Percentiles rank a stretch among this genome's conserved stretches.
These are phyloP conservation scores for Botryotinia globosa DNA, from an alignment of 2,329 filamentous ascomycete genomes.

Conservation along the genomic window DNA sequence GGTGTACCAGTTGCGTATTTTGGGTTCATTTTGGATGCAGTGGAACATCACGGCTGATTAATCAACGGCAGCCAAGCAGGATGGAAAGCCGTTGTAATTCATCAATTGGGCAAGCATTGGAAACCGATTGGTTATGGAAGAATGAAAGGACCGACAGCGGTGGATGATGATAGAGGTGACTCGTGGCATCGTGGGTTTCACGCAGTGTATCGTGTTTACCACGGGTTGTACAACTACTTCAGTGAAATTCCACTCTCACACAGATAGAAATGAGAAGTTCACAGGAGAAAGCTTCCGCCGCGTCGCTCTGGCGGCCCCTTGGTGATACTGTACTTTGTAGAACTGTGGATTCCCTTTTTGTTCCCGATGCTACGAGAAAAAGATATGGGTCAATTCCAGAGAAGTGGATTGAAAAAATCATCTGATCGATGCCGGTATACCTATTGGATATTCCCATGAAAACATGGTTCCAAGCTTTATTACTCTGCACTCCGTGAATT, in stretches of 20 bases:
- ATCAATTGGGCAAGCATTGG: not conserved
- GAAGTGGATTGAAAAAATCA: conserved; percentile 10
- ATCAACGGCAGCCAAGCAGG: conserved; percentile 19
- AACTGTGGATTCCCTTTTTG: conserved; percentile 9
- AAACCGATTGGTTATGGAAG: conserved; percentile 6
- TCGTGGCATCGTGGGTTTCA: conserved; percentile 20
- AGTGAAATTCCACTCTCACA: conserved; percentile 9
- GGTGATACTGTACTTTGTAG: conserved; percentile 13
- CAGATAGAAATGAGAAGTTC: not conserved
- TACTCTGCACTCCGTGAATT: not conserved
- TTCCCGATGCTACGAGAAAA: conserved; percentile 1
- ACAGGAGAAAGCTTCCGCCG: conserved; percentile 9
- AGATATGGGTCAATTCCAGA: conserved; percentile 14
- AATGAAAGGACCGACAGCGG: conserved; percentile 14
- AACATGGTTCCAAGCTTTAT: not conserved
- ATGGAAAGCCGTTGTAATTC: conserved; percentile 16
- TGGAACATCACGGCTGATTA: conserved; percentile 18
- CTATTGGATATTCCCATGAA: not conserved
- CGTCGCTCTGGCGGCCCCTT: conserved; percentile 1
- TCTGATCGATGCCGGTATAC: conserved; percentile 2
- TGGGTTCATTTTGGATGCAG: not conserved
- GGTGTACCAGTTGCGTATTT: conserved; percentile 7
- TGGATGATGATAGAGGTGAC: not conserved
- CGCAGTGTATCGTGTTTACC: conserved; percentile 20
- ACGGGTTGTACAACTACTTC: not conserved